A percentile compares a stretch with the other conserved stretches of the same genome.
Evolutionary conservation across 768 basidiomycete genomes (phyloP).

Genomic region (Collybiopsis confluens): DNA sequence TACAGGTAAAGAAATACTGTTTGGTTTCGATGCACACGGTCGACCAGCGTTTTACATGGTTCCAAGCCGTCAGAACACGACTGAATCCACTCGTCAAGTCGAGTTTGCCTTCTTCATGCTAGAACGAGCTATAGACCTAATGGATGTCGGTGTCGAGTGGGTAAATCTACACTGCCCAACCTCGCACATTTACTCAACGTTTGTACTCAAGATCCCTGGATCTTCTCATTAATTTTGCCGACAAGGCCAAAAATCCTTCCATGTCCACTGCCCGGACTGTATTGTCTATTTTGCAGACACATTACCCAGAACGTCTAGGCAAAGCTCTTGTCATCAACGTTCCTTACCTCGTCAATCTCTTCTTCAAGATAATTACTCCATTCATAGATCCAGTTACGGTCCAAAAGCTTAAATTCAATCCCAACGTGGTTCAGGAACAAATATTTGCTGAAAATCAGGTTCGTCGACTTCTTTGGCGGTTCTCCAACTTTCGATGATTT

Average conservation of each 20-base stretch:
- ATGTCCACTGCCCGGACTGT: constrained; percentile 40
- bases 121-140: constrained; percentile 72
- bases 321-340: constrained; percentile 69
- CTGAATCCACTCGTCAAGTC: constrained; percentile 62
- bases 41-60: constrained; percentile 70
- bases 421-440: constrained; percentile 56
- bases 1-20: constrained; percentile 79
- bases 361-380: constrained; percentile 75
- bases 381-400: constrained; percentile 83
- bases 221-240: constrained; percentile 75
- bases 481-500: neutral
- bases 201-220: constrained; percentile 47
- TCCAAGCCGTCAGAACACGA: constrained; percentile 73
- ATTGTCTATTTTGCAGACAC: constrained; percentile 68
- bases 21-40: constrained; percentile 67
- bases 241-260: constrained; percentile 57
- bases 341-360: constrained; percentile 72
- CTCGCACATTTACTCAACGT: neutral
- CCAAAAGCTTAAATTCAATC: constrained; percentile 73
- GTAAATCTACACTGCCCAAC: constrained; percentile 18
- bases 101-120: constrained; percentile 74
- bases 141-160: constrained; percentile 80
- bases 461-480: neutral
- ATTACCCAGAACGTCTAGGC: constrained; percentile 87
- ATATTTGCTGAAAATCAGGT: constrained; percentile 70